Evolutionary conservation across 805 yeast genomes (phyloP), one percentile per base, ranked within the genome.

Genomic region (Schizosaccharomyces osmophilus): DNA sequence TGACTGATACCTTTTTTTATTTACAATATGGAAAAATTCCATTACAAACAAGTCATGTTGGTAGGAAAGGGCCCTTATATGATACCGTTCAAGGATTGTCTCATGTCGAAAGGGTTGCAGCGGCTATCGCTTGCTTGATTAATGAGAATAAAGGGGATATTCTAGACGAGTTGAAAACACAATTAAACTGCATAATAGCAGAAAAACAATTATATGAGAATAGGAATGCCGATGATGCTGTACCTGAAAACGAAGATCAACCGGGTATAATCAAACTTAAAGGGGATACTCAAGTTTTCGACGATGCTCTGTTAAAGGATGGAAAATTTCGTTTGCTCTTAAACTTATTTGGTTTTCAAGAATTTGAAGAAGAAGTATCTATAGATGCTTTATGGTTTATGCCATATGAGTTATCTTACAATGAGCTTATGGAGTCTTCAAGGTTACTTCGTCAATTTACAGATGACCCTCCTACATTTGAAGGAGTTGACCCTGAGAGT

Each of bases 21-120:
- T 76, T 83, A 64, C 75, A 80, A 43, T 75, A 82, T 5, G 95
- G 95, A 29, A 80, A 81, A 58, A 72, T 74, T 24, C 70, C 69
- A 59, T 66, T 65, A 42, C 69, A 69, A 17, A 61, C 59, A 15
- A 60, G 63, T 26, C 63, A 64, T 41, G 62, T 15, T 62, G 63
- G 24, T 58, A 42, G 62, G 15, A 63, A 51, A 1, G 64, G 62
- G 15, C 63, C 64, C 6, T 69, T 64, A 42, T 67, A 69, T 61
- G 69, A 65, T 42, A 71, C 76, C 62, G 64, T 64, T 11, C 62
- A 61, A 9, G 68, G 67, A 24, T 59, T 67, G 8, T 64, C 65
- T 8, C 62, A 73, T 15, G 82, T 80, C 54, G 79, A 78, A 59
- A 76, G 79, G 62, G 68, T 78, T 19, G 77, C 79, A 32, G 73